phyloP scores from a whole-genome alignment of 2,329 filamentous ascomycete genomes.

The Diaporthe helianthi region DNA sequence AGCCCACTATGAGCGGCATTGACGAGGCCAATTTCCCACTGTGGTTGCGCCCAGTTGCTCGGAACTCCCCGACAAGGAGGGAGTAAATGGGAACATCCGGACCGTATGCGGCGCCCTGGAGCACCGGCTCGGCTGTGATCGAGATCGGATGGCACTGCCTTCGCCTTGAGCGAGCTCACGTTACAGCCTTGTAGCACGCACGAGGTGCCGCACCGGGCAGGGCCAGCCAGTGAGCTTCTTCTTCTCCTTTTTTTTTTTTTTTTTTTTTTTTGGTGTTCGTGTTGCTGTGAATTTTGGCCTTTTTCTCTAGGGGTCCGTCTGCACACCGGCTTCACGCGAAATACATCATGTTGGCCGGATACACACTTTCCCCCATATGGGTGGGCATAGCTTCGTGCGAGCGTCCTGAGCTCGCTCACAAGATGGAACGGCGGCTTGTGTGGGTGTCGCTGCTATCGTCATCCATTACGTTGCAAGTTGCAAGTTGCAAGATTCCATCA shows the following conservation, averaged over 20 bases:
- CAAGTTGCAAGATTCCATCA: neutral
- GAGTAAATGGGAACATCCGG: neutral
- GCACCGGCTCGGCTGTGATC: neutral
- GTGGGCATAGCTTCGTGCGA: neutral
- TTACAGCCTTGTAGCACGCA: neutral
- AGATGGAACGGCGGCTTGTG: neutral
- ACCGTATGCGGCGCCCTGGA: neutral
- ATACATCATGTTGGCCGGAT: neutral
- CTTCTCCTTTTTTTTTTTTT: too few species aligned
- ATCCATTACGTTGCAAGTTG: neutral
- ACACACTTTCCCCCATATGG: neutral
- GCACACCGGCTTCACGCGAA: neutral
- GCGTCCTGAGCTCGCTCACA: neutral
- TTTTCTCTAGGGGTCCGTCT: neutral
- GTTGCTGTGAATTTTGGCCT: neutral
- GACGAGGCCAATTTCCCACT: neutral
- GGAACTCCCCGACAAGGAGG: neutral
- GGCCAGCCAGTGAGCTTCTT: neutral
- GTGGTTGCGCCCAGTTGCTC: neutral
- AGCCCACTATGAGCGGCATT: neutral
- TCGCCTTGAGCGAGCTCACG: neutral
- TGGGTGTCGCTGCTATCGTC: neutral
- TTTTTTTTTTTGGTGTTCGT: neutral
- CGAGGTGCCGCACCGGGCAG: neutral
- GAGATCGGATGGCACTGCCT: neutral